phyloP scores from a whole-genome alignment of 495 filamentous ascomycete species.

The Corynascus novoguineensis region DNA sequence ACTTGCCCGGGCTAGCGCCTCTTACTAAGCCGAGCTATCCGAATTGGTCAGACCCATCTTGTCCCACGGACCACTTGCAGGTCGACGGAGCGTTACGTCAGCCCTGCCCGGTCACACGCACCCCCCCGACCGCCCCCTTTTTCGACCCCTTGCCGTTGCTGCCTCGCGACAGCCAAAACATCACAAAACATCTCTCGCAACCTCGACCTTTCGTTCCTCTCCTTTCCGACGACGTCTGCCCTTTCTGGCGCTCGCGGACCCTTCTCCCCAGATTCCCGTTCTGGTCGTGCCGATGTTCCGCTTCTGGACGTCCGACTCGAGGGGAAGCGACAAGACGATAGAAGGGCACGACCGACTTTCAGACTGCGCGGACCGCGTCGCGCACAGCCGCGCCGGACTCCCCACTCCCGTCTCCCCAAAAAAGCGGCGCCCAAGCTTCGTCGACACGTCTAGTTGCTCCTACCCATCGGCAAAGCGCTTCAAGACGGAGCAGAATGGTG shows the following conservation, averaged over 20 bases:
- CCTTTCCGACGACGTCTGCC: slow-evolving; percentile 22
- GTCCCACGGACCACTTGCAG: slow-evolving; percentile 27
- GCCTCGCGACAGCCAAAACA: slow-evolving; percentile 22
- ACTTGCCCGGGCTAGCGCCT: background rate
- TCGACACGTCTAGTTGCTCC: slow-evolving; percentile 19
- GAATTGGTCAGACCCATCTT: slow-evolving; percentile 5
- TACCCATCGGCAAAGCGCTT: slow-evolving; percentile 29
- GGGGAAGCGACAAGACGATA: slow-evolving; percentile 42
- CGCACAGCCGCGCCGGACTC: slow-evolving; percentile 11
- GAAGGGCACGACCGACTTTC: slow-evolving; percentile 13
- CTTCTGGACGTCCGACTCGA: slow-evolving; percentile 46
- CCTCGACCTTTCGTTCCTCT: background rate
- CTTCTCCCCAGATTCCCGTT: background rate
- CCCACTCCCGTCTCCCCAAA: slow-evolving; percentile 24
- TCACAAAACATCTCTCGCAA: slow-evolving; percentile 11
- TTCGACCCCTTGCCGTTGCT: slow-evolving; percentile 15
- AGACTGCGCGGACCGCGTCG: slow-evolving; percentile 14
- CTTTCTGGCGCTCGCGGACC: slow-evolving; percentile 18
- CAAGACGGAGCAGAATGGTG: slow-evolving; percentile 33
- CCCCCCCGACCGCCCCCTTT: slow-evolving; percentile 24
- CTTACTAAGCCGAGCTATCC: slow-evolving; percentile 14
- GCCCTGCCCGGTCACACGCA: slow-evolving; percentile 25
- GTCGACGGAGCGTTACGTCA: slow-evolving; percentile 34
- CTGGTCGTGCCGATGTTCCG: slow-evolving; percentile 40
- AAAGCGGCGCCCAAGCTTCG: slow-evolving; percentile 34